These are phyloP conservation scores for Dryas integrifolia DNA, from an alignment of 331 rosid species.

Conservation along the genomic window DNA sequence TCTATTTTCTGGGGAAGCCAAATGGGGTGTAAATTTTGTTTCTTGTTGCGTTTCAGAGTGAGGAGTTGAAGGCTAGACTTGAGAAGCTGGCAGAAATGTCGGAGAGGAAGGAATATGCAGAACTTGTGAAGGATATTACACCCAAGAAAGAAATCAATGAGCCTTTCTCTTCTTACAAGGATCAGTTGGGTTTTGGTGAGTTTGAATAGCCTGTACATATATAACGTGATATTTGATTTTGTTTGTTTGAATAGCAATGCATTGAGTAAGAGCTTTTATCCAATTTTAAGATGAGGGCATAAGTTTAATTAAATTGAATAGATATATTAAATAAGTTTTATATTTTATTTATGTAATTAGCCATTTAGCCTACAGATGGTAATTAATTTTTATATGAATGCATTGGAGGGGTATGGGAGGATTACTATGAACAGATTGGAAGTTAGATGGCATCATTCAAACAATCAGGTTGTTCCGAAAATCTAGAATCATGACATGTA, in stretches of 20 bases:
- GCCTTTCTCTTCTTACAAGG: conserved; percentile 94
- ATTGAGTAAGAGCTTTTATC: not conserved
- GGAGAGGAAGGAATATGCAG: conserved; percentile 81
- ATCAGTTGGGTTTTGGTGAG: conserved; percentile 80
- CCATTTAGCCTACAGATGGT: not conserved
- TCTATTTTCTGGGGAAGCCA: not conserved
- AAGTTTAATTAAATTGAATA: not conserved
- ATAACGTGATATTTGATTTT: not conserved
- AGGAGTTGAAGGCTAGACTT: conserved; percentile 77
- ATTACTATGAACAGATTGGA: not conserved
- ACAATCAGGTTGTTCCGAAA: not conserved
- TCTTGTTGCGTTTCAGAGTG: conserved; percentile 48
- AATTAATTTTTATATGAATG: not conserved
- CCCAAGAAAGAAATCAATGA: conserved; percentile 46
- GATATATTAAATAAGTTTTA: not conserved
- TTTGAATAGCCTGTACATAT: not conserved
- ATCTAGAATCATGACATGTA: not conserved
- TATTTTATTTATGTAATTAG: not conserved
- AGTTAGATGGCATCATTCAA: not conserved
- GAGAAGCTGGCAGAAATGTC: conserved; percentile 61
- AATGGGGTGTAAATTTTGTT: not conserved
- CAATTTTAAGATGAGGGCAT: not conserved
- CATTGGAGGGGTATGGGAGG: not conserved
- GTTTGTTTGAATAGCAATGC: not conserved
- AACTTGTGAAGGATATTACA: conserved; percentile 79